Conservation (phyloP, 768 basidiomycete genomes). For the Russula vinacea region DNA sequence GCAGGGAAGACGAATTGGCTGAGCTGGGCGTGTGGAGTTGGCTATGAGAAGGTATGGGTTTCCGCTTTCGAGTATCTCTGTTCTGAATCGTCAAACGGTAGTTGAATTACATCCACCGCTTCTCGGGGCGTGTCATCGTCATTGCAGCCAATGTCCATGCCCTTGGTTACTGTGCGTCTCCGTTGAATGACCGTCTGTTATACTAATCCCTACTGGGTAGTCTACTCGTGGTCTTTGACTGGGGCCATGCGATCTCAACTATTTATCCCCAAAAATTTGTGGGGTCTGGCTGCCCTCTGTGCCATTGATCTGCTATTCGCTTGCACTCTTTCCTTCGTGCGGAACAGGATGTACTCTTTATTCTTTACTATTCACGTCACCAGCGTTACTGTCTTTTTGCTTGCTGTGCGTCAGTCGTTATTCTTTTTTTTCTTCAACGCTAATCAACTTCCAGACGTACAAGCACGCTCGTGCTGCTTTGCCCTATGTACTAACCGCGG, state of each 20-base stretch:
- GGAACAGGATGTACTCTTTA: constrained; percentile 43
- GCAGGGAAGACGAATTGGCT: constrained; percentile 51
- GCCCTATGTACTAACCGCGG: constrained; percentile 43
- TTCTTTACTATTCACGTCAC: constrained; percentile 45
- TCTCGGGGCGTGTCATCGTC: constrained; percentile 44
- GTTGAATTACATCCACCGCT: constrained; percentile 57
- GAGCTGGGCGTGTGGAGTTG: constrained; percentile 41
- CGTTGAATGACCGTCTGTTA: neutral
- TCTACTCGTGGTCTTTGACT: constrained; percentile 17
- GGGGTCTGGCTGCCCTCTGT: constrained; percentile 39
- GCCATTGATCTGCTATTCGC: constrained; percentile 40
- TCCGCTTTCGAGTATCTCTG: neutral
- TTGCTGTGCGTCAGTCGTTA: constrained; percentile 31
- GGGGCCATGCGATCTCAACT: constrained; percentile 2
- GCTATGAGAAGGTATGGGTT: constrained; percentile 46
- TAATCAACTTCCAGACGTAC: constrained; percentile 27
- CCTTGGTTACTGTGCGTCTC: constrained; percentile 41
- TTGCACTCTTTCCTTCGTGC: constrained; percentile 43
- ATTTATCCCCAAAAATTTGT: neutral
- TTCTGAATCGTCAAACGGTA: constrained; percentile 32
- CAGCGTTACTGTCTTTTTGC: constrained; percentile 43
- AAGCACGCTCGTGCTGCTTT: constrained; percentile 33
- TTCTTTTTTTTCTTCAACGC: neutral
- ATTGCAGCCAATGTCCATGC: constrained; percentile 44
- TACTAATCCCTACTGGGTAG: constrained; percentile 4